Evolutionary conservation across 306 rosid species (phyloP), one percentile per base, ranked within the genome.

Genomic region (Citrullus mucosospermus): DNA sequence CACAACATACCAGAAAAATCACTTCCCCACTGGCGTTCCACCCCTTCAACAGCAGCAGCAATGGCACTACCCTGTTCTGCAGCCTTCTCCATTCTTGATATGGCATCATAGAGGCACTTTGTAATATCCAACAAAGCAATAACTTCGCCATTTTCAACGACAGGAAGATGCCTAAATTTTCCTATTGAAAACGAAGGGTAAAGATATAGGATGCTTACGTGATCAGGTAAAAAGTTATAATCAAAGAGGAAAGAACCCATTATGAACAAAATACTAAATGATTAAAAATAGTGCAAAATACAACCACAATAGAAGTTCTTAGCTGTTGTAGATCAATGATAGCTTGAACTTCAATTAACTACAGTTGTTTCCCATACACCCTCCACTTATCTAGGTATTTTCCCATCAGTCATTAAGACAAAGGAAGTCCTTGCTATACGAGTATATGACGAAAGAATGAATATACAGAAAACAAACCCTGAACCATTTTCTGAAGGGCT

Each of bases 91-190:
- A 91, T 82, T 86, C 92, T 88, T 41, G 91, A 83, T 86, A 95
- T 95, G 78, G 97, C 98, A 83, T 95, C 98, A 83, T 91, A 95
- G 13, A 95, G 97, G 81, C 98, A 95, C 84, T 86, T 91, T 75
- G 97, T 87, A 67, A 95, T 95, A 89, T 95, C 98, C 78, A 95
- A 78, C 85, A 95, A 81, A 82, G 97, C 98, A 81, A 92, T 88
- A 79, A 95, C 98, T 82, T 95, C 97, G 44, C 97, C 97, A 86
- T 85, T 92, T 85, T 95, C 97, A 62, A 95, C 98, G 25, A 95
- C 98, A 36, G 98, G 97, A 50, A 95, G 98, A 82, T 95, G 98
- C 85, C 98, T 91, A 81, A 95, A 95, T 87, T 91, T 95, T 61
- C 98, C 97, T 95, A 83, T 85, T 75, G 79, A 76, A 73, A 77